Evolutionary conservation across 148 eudicot genomes (phyloP).

Genomic region (Heliosperma pusillum): DNA sequence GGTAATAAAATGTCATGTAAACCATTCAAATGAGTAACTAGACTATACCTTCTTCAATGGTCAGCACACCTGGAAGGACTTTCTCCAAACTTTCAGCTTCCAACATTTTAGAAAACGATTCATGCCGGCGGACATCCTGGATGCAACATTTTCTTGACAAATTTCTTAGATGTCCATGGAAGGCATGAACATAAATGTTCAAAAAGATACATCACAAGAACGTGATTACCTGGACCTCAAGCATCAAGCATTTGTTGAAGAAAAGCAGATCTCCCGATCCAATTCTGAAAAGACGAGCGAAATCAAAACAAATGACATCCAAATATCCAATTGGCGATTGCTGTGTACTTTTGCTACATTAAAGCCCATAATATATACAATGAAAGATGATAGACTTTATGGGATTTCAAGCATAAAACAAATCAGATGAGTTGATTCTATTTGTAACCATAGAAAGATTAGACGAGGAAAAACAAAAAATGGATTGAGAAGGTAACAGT

Average conservation of each 20-base stretch:
- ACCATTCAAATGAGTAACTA: neutral
- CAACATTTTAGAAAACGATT: conserved; percentile 77
- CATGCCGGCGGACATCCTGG: conserved; percentile 60
- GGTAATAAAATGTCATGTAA: too few relatives aligned
- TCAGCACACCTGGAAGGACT: conserved; percentile 73
- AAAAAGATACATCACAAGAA: neutral
- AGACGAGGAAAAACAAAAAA: neutral
- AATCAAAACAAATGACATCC: too few relatives aligned
- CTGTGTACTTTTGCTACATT: too few relatives aligned
- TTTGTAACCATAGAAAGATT: too few relatives aligned
- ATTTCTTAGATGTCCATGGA: neutral
- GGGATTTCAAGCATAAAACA: too few relatives aligned
- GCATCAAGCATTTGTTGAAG: conserved; percentile 72
- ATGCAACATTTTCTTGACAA: conserved; percentile 13
- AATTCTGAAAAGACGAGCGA: conserved; percentile 47
- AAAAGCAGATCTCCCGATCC: conserved; percentile 56
- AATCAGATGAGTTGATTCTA: too few relatives aligned
- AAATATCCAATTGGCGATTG: too few relatives aligned
- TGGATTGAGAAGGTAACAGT: neutral
- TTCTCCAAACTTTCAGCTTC: conserved; percentile 55
- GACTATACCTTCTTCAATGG: conserved; percentile 65
- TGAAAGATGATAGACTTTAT: too few relatives aligned
- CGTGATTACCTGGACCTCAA: conserved; percentile 62
- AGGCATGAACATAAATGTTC: neutral
- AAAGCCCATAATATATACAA: neutral